Base-by-base conservation (phyloP, 352 stramenopile species). In the Phytophthora multivora region DNA sequence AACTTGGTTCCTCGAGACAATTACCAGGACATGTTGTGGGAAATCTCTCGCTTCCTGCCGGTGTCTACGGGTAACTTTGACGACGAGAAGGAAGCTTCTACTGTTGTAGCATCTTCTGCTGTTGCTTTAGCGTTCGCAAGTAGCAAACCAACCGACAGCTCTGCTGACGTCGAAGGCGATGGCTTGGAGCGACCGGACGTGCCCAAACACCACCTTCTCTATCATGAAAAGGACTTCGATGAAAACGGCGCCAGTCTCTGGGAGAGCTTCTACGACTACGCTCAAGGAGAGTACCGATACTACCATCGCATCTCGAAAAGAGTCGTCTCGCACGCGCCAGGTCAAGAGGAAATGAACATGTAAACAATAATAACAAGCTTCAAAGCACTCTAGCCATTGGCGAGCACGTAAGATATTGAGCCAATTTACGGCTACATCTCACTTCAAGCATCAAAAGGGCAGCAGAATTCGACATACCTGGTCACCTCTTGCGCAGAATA, bases 251-350 rank as follows among this genome's bases (percentile, higher is more conserved):
- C 55, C 12, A 87, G 75, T 55, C 62, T 90, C 26, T 92, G 83
- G 80, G 78, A 86, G 21, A 66, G 50, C 16, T 92, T 92, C 59
- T 92, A 77, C 56, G 83, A 92, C 59, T 86, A 89, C 42, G 55
- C 45, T 4, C 72, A 71, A 36, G 63, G 71, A 35, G 71, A 84
- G 28, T 82, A 89, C 31, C 76, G 80, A 18, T 86, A 89, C 58
- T 90, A 84, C 50, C 80, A 92, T 45, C 77, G 77, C 11, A 63
- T 90, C 13, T 80, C 83, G 13, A 90, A 92, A 36, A 73, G 80
- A 11, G 81, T 92, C 21, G 69, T 81, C 16, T 56, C 55, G 2
- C 42, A 63, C 19, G 12, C 30, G 19, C 54, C 69, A 58, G 33
- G 18, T 30, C 49, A 61, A 23, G 46, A 55, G 26, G 30, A 48